Conservation (phyloP, 805 yeast species). For the Nadsonia fulvescens region DNA sequence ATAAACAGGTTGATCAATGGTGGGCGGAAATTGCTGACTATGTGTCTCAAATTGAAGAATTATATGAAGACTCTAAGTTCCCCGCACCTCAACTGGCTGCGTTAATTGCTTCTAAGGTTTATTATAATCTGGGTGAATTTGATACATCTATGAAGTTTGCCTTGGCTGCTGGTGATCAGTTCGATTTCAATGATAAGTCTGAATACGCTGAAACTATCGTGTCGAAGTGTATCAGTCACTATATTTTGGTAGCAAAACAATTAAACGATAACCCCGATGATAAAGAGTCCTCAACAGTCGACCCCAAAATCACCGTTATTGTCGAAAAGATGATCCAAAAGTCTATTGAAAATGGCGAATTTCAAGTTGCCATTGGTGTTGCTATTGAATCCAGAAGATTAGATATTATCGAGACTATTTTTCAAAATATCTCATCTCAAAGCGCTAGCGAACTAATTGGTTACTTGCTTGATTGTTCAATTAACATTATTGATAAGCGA, state of each 20-base stretch:
- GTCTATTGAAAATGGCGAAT: slow-evolving; percentile 55
- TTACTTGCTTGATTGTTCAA: slow-evolving; percentile 53
- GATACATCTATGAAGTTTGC: slow-evolving; percentile 82
- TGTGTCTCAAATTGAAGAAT: slow-evolving; percentile 72
- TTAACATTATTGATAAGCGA: slow-evolving; percentile 45
- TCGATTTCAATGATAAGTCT: slow-evolving; percentile 55
- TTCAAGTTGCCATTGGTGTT: slow-evolving; percentile 73
- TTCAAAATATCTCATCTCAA: slow-evolving; percentile 1
- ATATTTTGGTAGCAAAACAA: slow-evolving; percentile 45
- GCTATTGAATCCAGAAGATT: slow-evolving; percentile 76
- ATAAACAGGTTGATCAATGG: slow-evolving; percentile 67
- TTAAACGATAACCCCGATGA: slow-evolving; percentile 23
- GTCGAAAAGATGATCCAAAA: slow-evolving; percentile 77
- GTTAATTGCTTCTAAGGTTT: slow-evolving; percentile 73
- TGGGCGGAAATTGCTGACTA: slow-evolving; percentile 97
- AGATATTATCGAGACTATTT: slow-evolving; percentile 44
- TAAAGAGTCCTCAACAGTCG: slow-evolving; percentile 17
- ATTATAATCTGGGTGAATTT: slow-evolving; percentile 85
- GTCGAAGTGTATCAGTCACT: slow-evolving; percentile 76
- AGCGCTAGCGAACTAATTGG: slow-evolving; percentile 26
- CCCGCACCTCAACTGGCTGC: slow-evolving; percentile 75
- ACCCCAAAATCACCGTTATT: slow-evolving; percentile 43
- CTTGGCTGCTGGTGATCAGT: slow-evolving; percentile 63
- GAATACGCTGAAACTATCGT: slow-evolving; percentile 89
- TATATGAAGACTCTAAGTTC: slow-evolving; percentile 71